Percentiles rank a stretch among this genome's conserved stretches.
phyloP scores from a whole-genome alignment of 2,329 filamentous ascomycete species.

The Penicillium sp. region DNA sequence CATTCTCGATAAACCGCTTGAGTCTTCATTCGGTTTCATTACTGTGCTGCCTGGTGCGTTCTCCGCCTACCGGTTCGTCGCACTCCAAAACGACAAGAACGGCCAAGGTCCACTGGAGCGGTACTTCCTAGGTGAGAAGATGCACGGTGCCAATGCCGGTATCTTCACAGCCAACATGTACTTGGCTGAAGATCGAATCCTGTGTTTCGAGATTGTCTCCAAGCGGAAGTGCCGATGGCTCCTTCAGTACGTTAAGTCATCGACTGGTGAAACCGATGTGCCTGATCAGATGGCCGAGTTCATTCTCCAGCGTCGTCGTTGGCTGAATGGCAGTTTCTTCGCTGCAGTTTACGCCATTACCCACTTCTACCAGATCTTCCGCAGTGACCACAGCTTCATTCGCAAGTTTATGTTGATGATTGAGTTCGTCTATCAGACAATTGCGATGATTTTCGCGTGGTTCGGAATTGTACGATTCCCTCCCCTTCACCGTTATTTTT shows the following conservation, averaged over 20 bases:
- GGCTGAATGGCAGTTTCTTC: slow-evolving; percentile 98
- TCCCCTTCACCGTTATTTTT: background rate
- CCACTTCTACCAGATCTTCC: slow-evolving; percentile 95
- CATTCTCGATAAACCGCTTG: slow-evolving; percentile 94
- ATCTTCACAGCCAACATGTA: slow-evolving; percentile 90
- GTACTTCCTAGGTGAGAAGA: slow-evolving; percentile 95
- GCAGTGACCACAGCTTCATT: slow-evolving; percentile 82
- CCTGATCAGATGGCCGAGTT: slow-evolving; percentile 92
- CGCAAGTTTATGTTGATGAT: slow-evolving; percentile 87
- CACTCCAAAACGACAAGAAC: slow-evolving; percentile 94
- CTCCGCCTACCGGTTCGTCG: slow-evolving; percentile 94
- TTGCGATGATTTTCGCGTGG: slow-evolving; percentile 98
- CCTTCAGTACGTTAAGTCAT: slow-evolving; percentile 96
- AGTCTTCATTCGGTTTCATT: slow-evolving; percentile 97
- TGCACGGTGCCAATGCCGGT: slow-evolving; percentile 87
- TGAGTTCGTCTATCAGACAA: slow-evolving; percentile 90
- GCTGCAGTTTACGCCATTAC: slow-evolving; percentile 92
- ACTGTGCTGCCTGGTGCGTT: slow-evolving; percentile 94
- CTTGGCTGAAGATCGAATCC: slow-evolving; percentile 51
- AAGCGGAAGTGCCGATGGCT: slow-evolving; percentile 98
- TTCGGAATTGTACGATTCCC: slow-evolving; percentile 65
- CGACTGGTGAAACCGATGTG: slow-evolving; percentile 94
- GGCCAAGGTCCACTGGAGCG: slow-evolving; percentile 90
- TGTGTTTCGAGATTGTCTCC: slow-evolving; percentile 76
- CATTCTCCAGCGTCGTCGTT: slow-evolving; percentile 91